Percentiles rank a stretch among this genome's conserved stretches.
Evolutionary conservation across 805 yeast species (phyloP).

Genomic region (Monosporozyma aerobia): DNA sequence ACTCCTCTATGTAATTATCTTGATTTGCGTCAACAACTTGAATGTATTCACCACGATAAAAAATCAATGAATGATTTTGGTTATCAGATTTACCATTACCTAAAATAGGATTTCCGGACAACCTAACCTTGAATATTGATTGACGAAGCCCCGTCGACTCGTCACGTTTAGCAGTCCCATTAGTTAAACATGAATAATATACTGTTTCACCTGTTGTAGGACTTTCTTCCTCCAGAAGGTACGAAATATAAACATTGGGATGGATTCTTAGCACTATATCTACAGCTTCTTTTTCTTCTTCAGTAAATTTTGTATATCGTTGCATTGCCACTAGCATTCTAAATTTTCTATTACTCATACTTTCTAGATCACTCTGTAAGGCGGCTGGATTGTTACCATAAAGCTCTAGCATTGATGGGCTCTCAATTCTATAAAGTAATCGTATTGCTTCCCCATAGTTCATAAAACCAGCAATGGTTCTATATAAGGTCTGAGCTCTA

Average conservation of each 20-base stretch:
- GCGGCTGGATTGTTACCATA: constrained; percentile 43
- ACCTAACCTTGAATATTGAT: constrained; percentile 55
- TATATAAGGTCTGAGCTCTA: constrained; percentile 71
- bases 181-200: constrained; percentile 60
- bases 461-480: constrained; percentile 78
- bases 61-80: constrained; percentile 80
- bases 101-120: constrained; percentile 88
- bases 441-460: constrained; percentile 69
- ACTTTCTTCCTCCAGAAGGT: constrained; percentile 39
- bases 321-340: constrained; percentile 82
- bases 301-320: constrained; percentile 55
- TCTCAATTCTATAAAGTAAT: constrained; percentile 58
- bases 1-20: constrained; percentile 91
- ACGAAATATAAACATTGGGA: constrained; percentile 54
- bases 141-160: constrained; percentile 50
- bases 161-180: constrained; percentile 46
- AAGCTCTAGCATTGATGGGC: constrained; percentile 41
- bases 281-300: constrained; percentile 59
- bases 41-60: constrained; percentile 87
- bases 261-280: constrained; percentile 59
- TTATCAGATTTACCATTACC: constrained; percentile 97
- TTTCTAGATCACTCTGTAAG: constrained; percentile 53
- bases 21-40: constrained; percentile 95
- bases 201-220: constrained; percentile 20
- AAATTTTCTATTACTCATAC: constrained; percentile 74